Percentiles rank a stretch among this genome's conserved stretches.
phyloP scores from a whole-genome alignment of 352 stramenopile genomes.

The Stramenopiles sp. region DNA sequence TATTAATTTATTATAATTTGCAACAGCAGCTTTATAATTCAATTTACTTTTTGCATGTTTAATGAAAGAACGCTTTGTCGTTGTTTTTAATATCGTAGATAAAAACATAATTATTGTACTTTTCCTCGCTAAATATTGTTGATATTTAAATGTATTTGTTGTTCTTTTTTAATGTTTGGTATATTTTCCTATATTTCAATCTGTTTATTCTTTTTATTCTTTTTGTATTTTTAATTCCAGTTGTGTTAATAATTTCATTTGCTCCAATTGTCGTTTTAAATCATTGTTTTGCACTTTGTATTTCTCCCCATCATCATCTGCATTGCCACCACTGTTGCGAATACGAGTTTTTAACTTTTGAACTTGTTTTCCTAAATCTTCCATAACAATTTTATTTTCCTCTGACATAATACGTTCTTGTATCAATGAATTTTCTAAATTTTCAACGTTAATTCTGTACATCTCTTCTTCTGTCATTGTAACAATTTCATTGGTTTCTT shows the following conservation, averaged over 20 bases:
- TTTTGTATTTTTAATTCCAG: not conserved
- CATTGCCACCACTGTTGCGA: not conserved
- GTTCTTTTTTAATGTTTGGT: too few species aligned
- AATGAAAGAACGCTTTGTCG: too few species aligned
- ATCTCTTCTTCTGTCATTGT: not conserved
- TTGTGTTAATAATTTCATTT: not conserved
- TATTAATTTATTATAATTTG: too few species aligned
- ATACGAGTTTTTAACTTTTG: not conserved
- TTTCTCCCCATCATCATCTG: not conserved
- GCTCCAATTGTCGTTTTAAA: not conserved
- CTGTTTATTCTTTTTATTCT: not conserved
- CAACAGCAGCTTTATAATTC: too few species aligned
- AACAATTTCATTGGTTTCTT: not conserved
- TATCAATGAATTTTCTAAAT: not conserved
- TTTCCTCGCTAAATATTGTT: too few species aligned
- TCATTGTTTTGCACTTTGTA: not conserved
- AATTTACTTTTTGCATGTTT: too few species aligned
- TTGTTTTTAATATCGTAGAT: too few species aligned
- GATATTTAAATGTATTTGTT: too few species aligned
- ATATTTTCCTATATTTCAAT: not conserved
- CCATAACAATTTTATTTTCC: not conserved
- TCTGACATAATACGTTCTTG: not conserved
- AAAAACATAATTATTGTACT: too few species aligned
- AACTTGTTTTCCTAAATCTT: conserved; percentile 1
- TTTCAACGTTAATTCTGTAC: not conserved